phyloP scores from a whole-genome alignment of 1,284 basidiomycete genomes.

The Psilocybe mexicana region DNA sequence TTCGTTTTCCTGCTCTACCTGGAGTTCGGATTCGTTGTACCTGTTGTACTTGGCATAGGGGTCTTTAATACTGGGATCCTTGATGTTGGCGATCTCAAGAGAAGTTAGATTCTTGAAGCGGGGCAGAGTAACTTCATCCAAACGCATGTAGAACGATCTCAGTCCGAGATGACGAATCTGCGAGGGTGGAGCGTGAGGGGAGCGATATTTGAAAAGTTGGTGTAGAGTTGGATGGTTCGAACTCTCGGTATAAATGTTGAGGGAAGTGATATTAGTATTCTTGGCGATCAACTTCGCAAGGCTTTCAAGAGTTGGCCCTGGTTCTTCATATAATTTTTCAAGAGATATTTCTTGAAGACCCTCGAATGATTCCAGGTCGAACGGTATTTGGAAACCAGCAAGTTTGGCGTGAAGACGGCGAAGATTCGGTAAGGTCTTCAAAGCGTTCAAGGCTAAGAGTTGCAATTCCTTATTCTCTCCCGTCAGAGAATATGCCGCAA shows the following conservation, averaged over 20 bases:
- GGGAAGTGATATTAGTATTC: not conserved
- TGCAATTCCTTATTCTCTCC: not conserved
- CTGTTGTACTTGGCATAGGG: too few species aligned
- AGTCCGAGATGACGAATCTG: conserved; percentile 11
- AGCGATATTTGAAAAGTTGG: conserved; percentile 10
- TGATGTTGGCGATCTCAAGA: conserved; percentile 1
- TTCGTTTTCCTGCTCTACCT: not conserved
- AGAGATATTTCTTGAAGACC: not conserved
- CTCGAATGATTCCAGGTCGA: not conserved
- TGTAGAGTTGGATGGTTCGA: conserved; percentile 6
- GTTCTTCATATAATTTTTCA: not conserved
- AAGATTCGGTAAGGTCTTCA: not conserved
- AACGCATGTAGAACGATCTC: conserved; percentile 5
- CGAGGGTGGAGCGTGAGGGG: not conserved
- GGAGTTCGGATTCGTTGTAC: not conserved
- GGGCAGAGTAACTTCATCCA: conserved; percentile 12
- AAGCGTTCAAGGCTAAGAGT: not conserved
- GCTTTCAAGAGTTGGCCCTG: not conserved
- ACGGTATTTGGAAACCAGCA: not conserved
- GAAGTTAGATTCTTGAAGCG: conserved; percentile 16
- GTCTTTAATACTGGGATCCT: too few species aligned
- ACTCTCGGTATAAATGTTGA: not conserved
- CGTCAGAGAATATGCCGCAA: too few species aligned
- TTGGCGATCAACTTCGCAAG: not conserved
- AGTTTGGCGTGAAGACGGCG: not conserved